Conservation (phyloP, 108 stramenopile species). For the Cyclotella distinguenda region DNA sequence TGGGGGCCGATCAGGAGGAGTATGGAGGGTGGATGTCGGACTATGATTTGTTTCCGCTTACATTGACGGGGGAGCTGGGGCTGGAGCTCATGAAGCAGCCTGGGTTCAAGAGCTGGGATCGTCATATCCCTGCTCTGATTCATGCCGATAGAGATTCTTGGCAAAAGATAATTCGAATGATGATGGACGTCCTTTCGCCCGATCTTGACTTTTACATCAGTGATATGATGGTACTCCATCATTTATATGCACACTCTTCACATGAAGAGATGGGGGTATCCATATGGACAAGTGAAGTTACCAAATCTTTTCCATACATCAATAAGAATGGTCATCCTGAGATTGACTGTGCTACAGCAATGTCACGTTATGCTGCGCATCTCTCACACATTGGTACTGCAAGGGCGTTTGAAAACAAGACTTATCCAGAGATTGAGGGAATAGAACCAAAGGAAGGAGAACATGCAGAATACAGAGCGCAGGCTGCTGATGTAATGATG, state of each 20-base stretch:
- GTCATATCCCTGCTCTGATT: neutral
- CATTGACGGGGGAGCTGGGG: neutral
- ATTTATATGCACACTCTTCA: neutral
- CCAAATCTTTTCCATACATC: neutral
- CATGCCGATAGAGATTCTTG: neutral
- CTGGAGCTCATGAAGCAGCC: neutral
- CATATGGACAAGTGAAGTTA: neutral
- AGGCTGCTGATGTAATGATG: neutral
- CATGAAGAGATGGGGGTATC: neutral
- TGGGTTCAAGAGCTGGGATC: neutral
- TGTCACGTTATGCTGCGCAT: neutral
- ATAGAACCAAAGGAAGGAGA: neutral
- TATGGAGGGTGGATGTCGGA: constrained; percentile 6
- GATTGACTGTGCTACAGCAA: neutral
- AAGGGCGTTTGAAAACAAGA: neutral
- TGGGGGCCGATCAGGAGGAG: neutral
- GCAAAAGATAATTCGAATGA: neutral
- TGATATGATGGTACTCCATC: neutral
- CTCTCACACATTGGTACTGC: neutral
- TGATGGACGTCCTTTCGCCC: neutral
- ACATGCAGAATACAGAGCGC: neutral
- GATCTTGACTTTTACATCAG: neutral
- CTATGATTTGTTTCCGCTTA: neutral
- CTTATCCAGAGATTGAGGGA: neutral
- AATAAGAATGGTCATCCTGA: neutral